Percentiles rank a stretch among this genome's conserved stretches.
These are phyloP conservation scores for Amanita jacksonii DNA, from an alignment of 768 basidiomycete genomes.

Conservation along the genomic window DNA sequence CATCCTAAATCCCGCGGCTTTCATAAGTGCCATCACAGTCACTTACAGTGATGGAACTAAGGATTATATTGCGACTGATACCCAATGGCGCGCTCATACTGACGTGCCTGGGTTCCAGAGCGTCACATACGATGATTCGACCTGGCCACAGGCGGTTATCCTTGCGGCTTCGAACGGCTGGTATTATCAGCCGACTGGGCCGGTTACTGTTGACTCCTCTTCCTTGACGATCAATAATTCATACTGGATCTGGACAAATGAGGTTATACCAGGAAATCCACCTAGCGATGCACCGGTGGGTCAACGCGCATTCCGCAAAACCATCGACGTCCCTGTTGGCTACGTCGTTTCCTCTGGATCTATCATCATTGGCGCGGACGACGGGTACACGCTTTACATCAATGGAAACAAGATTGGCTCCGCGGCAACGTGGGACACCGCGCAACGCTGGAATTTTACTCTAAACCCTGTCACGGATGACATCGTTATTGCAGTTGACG, in stretches of 20 bases:
- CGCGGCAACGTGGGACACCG: not conserved
- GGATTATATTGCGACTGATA: constrained; percentile 21
- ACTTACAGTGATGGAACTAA: constrained; percentile 23
- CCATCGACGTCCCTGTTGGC: not conserved
- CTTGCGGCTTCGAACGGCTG: constrained; percentile 12
- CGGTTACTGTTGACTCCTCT: constrained; percentile 12
- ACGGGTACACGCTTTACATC: constrained; percentile 5
- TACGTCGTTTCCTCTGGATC: not conserved
- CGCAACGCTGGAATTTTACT: constrained; percentile 1
- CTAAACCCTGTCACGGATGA: not conserved
- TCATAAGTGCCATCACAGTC: constrained; percentile 11
- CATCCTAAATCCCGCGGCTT: no score
- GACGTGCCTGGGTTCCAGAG: constrained; percentile 21
- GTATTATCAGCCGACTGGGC: constrained; percentile 4
- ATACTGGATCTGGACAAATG: constrained; percentile 26
- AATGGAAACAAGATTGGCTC: constrained; percentile 5
- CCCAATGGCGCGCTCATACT: constrained; percentile 19
- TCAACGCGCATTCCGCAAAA: constrained; percentile 6
- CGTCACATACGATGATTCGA: constrained; percentile 20
- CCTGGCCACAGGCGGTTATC: constrained; percentile 20
- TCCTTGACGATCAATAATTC: constrained; percentile 17
- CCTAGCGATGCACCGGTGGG: constrained; percentile 3
- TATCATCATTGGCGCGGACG: constrained; percentile 5
- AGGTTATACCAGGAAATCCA: constrained; percentile 9
- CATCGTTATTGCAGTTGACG: constrained; percentile 1